Evolutionary conservation across 139 green algal genomes (phyloP), one percentile per base, ranked within the genome.

Genomic region (Choricystis sp.): DNA sequence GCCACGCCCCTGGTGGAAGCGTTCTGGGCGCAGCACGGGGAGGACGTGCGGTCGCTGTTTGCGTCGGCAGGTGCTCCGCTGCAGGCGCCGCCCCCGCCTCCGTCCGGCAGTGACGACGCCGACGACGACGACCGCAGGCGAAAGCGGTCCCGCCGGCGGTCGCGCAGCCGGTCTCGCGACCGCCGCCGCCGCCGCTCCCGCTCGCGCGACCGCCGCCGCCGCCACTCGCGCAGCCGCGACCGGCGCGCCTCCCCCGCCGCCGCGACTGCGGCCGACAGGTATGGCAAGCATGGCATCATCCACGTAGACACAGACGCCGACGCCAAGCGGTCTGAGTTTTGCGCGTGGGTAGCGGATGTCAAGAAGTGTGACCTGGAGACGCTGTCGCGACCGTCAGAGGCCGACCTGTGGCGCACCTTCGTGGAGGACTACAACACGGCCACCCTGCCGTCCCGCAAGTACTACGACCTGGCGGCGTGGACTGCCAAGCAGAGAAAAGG

Each of bases 381-480:
- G n/a, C 56, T 89, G 49, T 27, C 66, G 3, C 65, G 75, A 69
- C 59, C 52, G 29, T 83, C 88, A 22, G 83, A 89, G 77, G 69
- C 73, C 31, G 79, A 89, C 65, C 69, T 89, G 60, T 87, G 84
- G 65, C 67, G 49, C 64, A 75, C 83, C 48, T 91, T 78, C 69
- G 79, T 86, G 63, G 85, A 92, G 52, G 66, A 74, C 28, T 75
- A 67, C 68, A 67, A 70, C 63, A 72, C 72, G 71, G 77, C 68
- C 48, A 86, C 81, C 25, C 56, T 92, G 40, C 72, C 80, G 3
- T 75, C 87, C 67, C 69, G 57, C 21, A 88, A 87, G 69, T 92
- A 87, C 70, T 92, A 92, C 67, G 79, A 89, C 66, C 70, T 87
- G 58, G 78, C 77, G 49, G 75, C 72, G 24, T 88, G 86, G 62